Evolutionary conservation across 2,329 filamentous ascomycete genomes (phyloP).

Genomic region (Alternaria longipes): DNA sequence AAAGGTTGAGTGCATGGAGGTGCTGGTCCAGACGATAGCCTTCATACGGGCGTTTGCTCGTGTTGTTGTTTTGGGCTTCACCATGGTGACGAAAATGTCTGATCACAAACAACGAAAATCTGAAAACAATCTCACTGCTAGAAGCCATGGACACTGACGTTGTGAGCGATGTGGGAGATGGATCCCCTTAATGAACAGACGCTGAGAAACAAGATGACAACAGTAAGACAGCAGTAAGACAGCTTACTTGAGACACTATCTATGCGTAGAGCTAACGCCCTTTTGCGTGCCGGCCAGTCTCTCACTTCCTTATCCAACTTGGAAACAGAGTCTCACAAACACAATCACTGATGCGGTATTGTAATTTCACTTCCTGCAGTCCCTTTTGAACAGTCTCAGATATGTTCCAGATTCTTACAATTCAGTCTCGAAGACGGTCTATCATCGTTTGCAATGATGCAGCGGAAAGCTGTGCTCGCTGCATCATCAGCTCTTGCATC

Average conservation of each 20-base stretch:
- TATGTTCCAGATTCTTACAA: not conserved
- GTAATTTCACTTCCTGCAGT: not conserved
- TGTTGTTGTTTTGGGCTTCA: not conserved
- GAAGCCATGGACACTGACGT: not conserved
- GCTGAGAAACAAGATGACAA: not conserved
- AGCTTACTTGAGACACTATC: constrained; percentile 1
- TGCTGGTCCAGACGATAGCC: not conserved
- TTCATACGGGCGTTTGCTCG: not conserved
- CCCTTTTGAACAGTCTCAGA: not conserved
- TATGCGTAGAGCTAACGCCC: not conserved
- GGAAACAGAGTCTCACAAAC: not conserved
- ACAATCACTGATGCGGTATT: not conserved
- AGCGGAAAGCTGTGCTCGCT: constrained; percentile 10
- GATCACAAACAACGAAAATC: not conserved
- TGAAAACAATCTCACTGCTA: not conserved
- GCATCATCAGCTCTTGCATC: constrained; percentile 21
- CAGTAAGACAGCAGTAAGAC: not conserved
- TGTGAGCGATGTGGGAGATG: not conserved
- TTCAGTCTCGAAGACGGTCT: not conserved
- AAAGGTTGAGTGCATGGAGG: not conserved
- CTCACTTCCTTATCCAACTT: not conserved
- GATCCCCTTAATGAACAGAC: not conserved
- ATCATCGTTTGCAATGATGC: constrained; percentile 11
- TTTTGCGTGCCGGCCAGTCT: not conserved
- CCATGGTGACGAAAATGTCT: constrained; percentile 1